Base-by-base conservation (phyloP, 441 rosid species). In the Populus hybrid region DNA sequence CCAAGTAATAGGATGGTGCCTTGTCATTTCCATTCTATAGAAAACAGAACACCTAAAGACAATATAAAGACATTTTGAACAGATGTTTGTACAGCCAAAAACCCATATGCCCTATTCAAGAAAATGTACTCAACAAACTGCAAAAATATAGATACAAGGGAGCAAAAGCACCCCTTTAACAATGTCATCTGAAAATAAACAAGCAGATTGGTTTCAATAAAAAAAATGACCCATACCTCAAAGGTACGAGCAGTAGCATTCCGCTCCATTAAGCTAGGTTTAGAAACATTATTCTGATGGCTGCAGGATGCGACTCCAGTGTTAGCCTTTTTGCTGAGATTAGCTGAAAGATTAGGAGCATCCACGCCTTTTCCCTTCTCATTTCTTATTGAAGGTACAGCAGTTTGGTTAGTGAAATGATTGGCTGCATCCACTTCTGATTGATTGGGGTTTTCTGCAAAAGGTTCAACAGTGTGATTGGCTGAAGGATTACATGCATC, bases 251-350 rank as follows among this genome's bases (percentile, higher is more conserved):
- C 92, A 63, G 91, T 82, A 65, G 67, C 72, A 74, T 89, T 85
- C 69, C 86, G 75, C 59, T 88, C 89, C 90, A 91, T 85, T 76
- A 87, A 78, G 78, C 91, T 80, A 35, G 75, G 82, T 42, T 77
- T 88, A 26, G 69, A 77, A 46, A 46, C 77, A n/a, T 68, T 14
- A 75, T 14, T 82, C 73, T 71, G 89, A 78, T 73, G 67, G 46
- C 69, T 69, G 75, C 77, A 69, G 61, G 78, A 63, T 71, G 61
- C 79, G 67, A 64, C 78, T 64, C 35, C 76, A 67, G 10, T 10
- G 81, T 79, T 70, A 26, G 46, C 75, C 69, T 72, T 74, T 68
- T 72, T 53, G 34, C 63, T 75, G 74, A 72, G 77, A 73, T 53
- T 53, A 16, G n/a, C 61, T 53, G 61, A 53, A 14, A 53, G 61